Percentiles rank a stretch among this genome's conserved stretches.
Evolutionary conservation across 805 yeast species (phyloP).

Genomic region (Cyberlindnera meyerae): DNA sequence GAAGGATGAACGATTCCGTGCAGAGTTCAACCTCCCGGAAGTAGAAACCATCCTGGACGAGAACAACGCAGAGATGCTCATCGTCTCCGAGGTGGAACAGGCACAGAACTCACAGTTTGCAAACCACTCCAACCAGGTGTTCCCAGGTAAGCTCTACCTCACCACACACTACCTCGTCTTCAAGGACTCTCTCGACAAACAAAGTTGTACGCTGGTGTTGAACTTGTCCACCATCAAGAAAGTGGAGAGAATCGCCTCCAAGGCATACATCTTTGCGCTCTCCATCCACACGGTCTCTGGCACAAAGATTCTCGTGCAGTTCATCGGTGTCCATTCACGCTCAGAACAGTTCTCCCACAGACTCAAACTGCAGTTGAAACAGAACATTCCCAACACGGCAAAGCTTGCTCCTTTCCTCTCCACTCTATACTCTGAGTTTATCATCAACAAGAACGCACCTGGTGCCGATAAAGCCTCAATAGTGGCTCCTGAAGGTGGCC

Average conservation of each 20-base stretch:
- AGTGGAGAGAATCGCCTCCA: conserved; percentile 80
- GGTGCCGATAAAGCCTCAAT: conserved; percentile 32
- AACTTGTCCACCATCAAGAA: conserved; percentile 77
- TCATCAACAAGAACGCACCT: conserved; percentile 46
- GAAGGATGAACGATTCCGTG: conserved; percentile 66
- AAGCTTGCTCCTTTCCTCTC: conserved; percentile 59
- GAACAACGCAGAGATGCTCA: conserved; percentile 57
- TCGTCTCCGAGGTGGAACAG: conserved; percentile 20
- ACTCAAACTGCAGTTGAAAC: conserved; percentile 55
- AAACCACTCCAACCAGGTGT: conserved; percentile 29
- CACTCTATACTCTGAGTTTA: conserved; percentile 82
- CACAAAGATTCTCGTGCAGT: conserved; percentile 57
- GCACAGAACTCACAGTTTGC: conserved; percentile 13
- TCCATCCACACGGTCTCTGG: conserved; percentile 66
- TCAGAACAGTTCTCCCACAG: conserved; percentile 76
- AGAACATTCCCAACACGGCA: conserved; percentile 58
- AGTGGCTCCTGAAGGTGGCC: conserved; percentile 71
- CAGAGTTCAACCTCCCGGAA: conserved; percentile 66
- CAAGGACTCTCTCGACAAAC: conserved; percentile 61
- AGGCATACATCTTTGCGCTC: conserved; percentile 73
- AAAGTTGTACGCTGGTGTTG: conserved; percentile 61
- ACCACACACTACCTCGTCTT: conserved; percentile 76
- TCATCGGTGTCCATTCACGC: conserved; percentile 72
- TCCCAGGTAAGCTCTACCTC: conserved; percentile 64
- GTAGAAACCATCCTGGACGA: conserved; percentile 63